Conservation (phyloP, 805 yeast genomes). For the Isabelozyma gotoi region DNA sequence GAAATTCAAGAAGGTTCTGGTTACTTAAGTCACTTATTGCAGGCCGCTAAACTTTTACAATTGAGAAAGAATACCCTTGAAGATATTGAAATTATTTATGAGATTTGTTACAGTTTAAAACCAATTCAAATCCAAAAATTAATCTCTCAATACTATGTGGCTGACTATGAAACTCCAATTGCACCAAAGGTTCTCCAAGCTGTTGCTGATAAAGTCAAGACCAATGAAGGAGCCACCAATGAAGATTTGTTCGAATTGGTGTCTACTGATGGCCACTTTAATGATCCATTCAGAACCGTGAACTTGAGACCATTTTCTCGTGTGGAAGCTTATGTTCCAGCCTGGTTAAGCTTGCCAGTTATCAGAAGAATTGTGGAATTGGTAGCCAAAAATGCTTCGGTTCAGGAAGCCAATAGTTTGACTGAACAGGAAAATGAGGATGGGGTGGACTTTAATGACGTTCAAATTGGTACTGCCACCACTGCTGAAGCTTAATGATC, state of each 20-base stretch:
- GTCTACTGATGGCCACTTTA: constrained; percentile 71
- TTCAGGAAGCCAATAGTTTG: constrained; percentile 45
- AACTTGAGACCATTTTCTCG: constrained; percentile 75
- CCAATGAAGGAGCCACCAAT: constrained; percentile 47
- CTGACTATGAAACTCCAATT: constrained; percentile 93
- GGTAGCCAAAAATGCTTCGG: constrained; percentile 79
- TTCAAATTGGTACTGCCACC: constrained; percentile 1
- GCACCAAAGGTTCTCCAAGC: constrained; percentile 76
- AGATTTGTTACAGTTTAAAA: constrained; percentile 88
- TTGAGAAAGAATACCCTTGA: constrained; percentile 84
- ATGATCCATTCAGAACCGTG: constrained; percentile 78
- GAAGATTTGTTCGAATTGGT: constrained; percentile 71
- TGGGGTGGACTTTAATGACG: constrained; percentile 1
- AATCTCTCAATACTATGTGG: constrained; percentile 83
- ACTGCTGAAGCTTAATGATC: constrained; percentile 2
- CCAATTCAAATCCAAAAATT: constrained; percentile 96
- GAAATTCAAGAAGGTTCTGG: constrained; percentile 85
- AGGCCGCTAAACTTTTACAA: constrained; percentile 90
- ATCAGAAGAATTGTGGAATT: constrained; percentile 87
- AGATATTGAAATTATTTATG: constrained; percentile 89
- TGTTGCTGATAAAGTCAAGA: constrained; percentile 77
- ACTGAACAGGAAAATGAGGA: constrained; percentile 8
- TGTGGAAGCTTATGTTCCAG: constrained; percentile 90
- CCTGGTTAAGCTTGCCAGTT: constrained; percentile 86
- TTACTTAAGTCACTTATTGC: constrained; percentile 81